phyloP scores from a whole-genome alignment of 768 basidiomycete genomes.

The Gelatoporia subvermispora region DNA sequence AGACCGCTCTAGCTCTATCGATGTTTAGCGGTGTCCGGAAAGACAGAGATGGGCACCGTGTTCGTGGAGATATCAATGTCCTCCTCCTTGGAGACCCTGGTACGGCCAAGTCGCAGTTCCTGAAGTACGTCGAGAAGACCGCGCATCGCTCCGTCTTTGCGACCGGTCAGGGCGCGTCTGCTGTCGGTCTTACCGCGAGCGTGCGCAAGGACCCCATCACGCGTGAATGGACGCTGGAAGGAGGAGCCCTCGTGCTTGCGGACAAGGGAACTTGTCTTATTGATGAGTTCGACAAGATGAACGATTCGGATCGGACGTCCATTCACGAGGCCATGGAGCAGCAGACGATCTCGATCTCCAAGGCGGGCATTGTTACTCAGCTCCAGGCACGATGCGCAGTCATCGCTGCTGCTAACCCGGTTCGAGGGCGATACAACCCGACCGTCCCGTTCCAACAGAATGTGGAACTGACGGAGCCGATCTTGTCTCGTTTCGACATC shows the following conservation, averaged over 20 bases:
- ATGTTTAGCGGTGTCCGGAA: slow-evolving; percentile 93
- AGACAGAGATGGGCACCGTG: slow-evolving; percentile 91
- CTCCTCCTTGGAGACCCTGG: slow-evolving; percentile 96
- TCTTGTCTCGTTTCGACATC: slow-evolving; percentile 96
- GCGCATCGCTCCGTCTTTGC: slow-evolving; percentile 97
- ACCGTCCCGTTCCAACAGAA: slow-evolving; percentile 98
- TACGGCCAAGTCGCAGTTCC: slow-evolving; percentile 97
- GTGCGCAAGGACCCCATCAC: slow-evolving; percentile 99
- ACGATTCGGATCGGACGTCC: slow-evolving; percentile 94
- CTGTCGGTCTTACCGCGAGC: slow-evolving; percentile 96
- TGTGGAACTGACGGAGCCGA: slow-evolving; percentile 97
- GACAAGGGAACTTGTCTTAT: slow-evolving; percentile 98
- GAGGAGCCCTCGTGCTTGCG: slow-evolving; percentile 95
- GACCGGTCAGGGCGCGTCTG: slow-evolving; percentile 96
- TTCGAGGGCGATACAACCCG: slow-evolving; percentile 95
- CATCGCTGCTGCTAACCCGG: slow-evolving; percentile 96
- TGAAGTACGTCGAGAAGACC: slow-evolving; percentile 99
- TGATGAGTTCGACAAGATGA: slow-evolving; percentile 99
- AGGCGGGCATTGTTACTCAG: slow-evolving; percentile 98
- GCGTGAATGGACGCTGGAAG: slow-evolving; percentile 97
- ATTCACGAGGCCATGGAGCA: slow-evolving; percentile 99
- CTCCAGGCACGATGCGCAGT: slow-evolving; percentile 97
- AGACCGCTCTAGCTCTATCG: slow-evolving; percentile 92
- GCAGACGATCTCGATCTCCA: slow-evolving; percentile 97
- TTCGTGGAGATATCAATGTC: slow-evolving; percentile 97